Evolutionary conservation across 345 rosid species (phyloP).

Genomic region (Aquilaria sinensis): DNA sequence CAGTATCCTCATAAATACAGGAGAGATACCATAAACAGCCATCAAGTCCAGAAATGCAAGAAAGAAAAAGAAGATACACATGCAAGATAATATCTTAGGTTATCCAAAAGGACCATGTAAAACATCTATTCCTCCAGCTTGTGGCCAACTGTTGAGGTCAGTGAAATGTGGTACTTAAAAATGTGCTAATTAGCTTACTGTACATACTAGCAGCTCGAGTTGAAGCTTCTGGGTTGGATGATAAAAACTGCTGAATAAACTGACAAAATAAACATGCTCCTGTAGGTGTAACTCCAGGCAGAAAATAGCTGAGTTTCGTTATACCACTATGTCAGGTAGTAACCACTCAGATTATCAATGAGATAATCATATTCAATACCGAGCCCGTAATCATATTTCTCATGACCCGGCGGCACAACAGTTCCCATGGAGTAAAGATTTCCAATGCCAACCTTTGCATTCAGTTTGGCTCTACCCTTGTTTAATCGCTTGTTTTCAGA

Average conservation of each 20-base stretch:
- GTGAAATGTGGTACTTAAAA: constrained; percentile 7
- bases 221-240: constrained; percentile 19
- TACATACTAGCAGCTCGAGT: constrained; percentile 18
- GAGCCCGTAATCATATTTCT: constrained; percentile 46
- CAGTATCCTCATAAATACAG: too few relatives aligned
- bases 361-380: constrained; percentile 63
- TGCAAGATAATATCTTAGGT: too few relatives aligned
- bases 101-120: constrained; percentile 7
- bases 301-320: constrained; percentile 10
- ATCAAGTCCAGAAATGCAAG: too few relatives aligned
- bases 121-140: constrained; percentile 13
- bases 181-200: constrained; percentile 15
- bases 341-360: constrained; percentile 54
- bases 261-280: constrained; percentile 10
- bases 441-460: constrained; percentile 34
- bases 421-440: constrained; percentile 36
- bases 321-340: constrained; percentile 36
- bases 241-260: constrained; percentile 17
- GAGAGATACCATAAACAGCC: too few relatives aligned
- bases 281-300: constrained; percentile 8
- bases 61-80: too few relatives aligned
- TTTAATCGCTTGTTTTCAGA: constrained; percentile 64
- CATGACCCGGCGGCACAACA: constrained; percentile 37
- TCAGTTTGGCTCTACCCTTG: constrained; percentile 62
- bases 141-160: constrained; percentile 12